Percentiles rank a stretch among this genome's conserved stretches.
phyloP scores from a whole-genome alignment of 2,329 filamentous ascomycete species.

The Metarhizium album region DNA sequence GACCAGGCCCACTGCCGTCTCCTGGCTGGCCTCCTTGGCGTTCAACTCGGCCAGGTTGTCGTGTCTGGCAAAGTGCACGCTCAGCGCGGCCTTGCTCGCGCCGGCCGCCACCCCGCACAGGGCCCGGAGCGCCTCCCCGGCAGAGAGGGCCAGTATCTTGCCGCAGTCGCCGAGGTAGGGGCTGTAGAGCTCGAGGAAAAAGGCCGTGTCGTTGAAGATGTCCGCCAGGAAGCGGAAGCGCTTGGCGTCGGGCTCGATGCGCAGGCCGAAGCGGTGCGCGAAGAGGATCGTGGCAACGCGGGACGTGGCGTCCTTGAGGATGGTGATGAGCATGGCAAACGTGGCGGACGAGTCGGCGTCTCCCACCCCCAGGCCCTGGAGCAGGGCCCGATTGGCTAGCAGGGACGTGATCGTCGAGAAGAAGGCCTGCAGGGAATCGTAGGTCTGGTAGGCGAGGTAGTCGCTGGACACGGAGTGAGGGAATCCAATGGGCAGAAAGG shows the following conservation, averaged over 20 bases:
- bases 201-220: constrained; percentile 76
- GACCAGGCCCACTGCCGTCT: constrained; percentile 80
- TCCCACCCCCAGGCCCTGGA: constrained; percentile 72
- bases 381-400: constrained; percentile 70
- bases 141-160: constrained; percentile 39
- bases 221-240: constrained; percentile 80
- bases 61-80: constrained; percentile 78
- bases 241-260: constrained; percentile 85
- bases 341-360: constrained; percentile 71
- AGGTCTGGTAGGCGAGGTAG: constrained; percentile 63
- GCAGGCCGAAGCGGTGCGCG: constrained; percentile 68
- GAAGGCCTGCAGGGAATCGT: constrained; percentile 74
- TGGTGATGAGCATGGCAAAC: constrained; percentile 68
- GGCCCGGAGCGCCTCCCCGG: constrained; percentile 40
- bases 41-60: constrained; percentile 90
- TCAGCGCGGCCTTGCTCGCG: constrained; percentile 81
- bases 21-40: constrained; percentile 89
- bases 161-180: constrained; percentile 53
- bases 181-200: constrained; percentile 76
- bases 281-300: constrained; percentile 79
- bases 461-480: constrained; percentile 77
- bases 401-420: constrained; percentile 72
- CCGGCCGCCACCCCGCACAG: constrained; percentile 86
- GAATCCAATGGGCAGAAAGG: constrained; percentile 82
- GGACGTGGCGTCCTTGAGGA: constrained; percentile 72